Base-by-base conservation (phyloP, 73 alveolate species). In the Uronychia setigera region DNA sequence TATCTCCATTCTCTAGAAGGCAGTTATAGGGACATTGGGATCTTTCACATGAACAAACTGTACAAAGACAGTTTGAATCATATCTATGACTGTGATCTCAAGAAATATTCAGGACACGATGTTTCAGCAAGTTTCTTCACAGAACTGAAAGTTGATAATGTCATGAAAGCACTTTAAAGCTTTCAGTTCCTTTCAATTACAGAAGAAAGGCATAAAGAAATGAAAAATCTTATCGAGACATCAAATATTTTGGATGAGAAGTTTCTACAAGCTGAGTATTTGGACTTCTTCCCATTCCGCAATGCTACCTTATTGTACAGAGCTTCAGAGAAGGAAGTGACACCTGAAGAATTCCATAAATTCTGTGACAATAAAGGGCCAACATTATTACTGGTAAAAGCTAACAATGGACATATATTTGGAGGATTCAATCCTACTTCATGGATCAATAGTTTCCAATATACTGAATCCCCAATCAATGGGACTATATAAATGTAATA, bases 381-480 rank as follows among this genome's bases (percentile, higher is more conserved):
- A 1, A 95, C 98, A 32, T 59, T 95, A 29, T 90, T 92, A 28
- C 81, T 95, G 14, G 88, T 95, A 11, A 92, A 90, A 87, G 95
- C 98, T 0, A 90, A 90, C 82, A 95, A 88, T 31, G 96, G 96
- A 26, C 94, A 90, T 81, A 92, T 95, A 0, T 95, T 95, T 75
- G 98, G 98, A 35, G 98, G 97, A 11, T 95, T 80, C 85, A 87
- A 87, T 78, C 98, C 98, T 32, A 80, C 90, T 46, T 92, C 97
- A 67, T 95, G 98, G 98, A 89, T 87, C 31, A 75, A 89, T 25
- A 94, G 90, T 75, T 87, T 93, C 35, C 85, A 86, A 93, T 93
- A 93, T 79, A 81, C 83, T 86, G 97, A n/a, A n/a, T n/a, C n/a
- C n/a, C n/a, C n/a, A n/a, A n/a, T n/a, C n/a, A n/a, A n/a, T n/a